These are phyloP conservation scores for Erodium moschatum DNA, from an alignment of 441 rosid genomes.

Conservation along the genomic window DNA sequence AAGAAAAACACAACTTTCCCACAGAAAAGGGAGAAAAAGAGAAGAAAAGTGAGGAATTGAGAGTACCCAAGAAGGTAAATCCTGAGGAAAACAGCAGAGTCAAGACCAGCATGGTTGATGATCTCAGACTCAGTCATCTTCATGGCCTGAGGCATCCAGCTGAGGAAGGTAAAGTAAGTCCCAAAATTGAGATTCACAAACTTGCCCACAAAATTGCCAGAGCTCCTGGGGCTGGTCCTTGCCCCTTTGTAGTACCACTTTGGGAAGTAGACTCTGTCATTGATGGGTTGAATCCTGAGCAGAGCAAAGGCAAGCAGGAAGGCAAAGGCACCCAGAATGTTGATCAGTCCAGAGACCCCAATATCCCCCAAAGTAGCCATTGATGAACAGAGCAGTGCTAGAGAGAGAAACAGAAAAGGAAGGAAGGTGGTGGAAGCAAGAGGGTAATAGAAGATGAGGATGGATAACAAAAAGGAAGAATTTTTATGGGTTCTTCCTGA, in stretches of 20 bases:
- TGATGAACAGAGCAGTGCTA: slow-evolving; percentile 1
- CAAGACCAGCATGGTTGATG: slow-evolving; percentile 83
- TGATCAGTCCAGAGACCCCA: slow-evolving; percentile 77
- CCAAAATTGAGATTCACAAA: slow-evolving; percentile 67
- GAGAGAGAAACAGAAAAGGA: too few relatives aligned
- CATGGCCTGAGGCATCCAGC: slow-evolving; percentile 99
- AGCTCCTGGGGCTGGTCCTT: slow-evolving; percentile 60
- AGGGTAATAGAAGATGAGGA: not conserved
- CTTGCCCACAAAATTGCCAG: slow-evolving; percentile 51
- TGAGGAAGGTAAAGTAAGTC: slow-evolving; percentile 75
- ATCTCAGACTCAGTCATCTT: slow-evolving; percentile 70
- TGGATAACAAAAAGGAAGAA: slow-evolving; percentile 15
- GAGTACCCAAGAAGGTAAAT: slow-evolving; percentile 80
- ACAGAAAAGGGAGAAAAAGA: not conserved
- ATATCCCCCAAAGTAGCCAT: slow-evolving; percentile 89
- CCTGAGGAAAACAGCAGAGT: slow-evolving; percentile 85
- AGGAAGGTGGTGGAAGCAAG: too few relatives aligned
- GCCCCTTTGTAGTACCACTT: slow-evolving; percentile 66
- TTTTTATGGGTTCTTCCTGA: not conserved
- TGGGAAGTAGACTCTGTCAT: slow-evolving; percentile 89
- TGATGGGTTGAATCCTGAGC: slow-evolving; percentile 74
- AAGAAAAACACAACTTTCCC: not conserved
- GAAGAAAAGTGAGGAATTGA: not conserved
- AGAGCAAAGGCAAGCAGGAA: slow-evolving; percentile 84
- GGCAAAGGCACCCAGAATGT: slow-evolving; percentile 60